Conservation (phyloP, 1,284 basidiomycete species). For the Chalciporus sp. region DNA sequence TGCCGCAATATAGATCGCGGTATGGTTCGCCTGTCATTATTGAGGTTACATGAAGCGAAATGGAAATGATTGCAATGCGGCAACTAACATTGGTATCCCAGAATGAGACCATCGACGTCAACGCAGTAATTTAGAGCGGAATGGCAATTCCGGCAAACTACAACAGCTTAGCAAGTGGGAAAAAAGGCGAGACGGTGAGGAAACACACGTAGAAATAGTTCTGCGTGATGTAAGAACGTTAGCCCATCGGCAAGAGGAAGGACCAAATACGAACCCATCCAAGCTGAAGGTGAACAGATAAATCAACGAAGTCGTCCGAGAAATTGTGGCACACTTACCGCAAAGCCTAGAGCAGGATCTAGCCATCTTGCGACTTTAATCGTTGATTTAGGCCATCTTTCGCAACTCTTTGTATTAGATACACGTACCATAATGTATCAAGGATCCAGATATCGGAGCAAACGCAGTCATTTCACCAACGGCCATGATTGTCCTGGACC, state of each 20-base stretch:
- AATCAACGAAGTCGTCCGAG: background rate
- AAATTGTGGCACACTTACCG: constrained; percentile 36
- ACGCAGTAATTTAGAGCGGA: constrained; percentile 79
- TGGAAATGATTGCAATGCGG: background rate
- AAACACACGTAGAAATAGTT: constrained; percentile 27
- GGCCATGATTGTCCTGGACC: constrained; percentile 58
- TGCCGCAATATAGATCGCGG: constrained; percentile 65
- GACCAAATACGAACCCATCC: constrained; percentile 49
- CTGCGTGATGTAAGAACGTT: constrained; percentile 10
- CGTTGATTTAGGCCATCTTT: background rate
- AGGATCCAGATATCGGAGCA: constrained; percentile 74
- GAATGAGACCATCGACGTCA: constrained; percentile 72
- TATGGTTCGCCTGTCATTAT: constrained; percentile 44
- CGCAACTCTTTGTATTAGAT: background rate
- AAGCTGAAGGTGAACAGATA: constrained; percentile 26
- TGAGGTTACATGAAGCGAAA: background rate
- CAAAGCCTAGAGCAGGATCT: constrained; percentile 77
- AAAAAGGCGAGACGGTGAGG: background rate
- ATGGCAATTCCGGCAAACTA: constrained; percentile 51
- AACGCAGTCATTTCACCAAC: constrained; percentile 73
- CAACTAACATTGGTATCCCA: constrained; percentile 69
- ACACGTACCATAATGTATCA: constrained; percentile 61
- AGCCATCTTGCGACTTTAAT: constrained; percentile 64
- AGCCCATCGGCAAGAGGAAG: constrained; percentile 1
- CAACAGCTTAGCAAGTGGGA: background rate